phyloP scores from a whole-genome alignment of 148 eudicot genomes.

The Tetragonia tetragonoides region DNA sequence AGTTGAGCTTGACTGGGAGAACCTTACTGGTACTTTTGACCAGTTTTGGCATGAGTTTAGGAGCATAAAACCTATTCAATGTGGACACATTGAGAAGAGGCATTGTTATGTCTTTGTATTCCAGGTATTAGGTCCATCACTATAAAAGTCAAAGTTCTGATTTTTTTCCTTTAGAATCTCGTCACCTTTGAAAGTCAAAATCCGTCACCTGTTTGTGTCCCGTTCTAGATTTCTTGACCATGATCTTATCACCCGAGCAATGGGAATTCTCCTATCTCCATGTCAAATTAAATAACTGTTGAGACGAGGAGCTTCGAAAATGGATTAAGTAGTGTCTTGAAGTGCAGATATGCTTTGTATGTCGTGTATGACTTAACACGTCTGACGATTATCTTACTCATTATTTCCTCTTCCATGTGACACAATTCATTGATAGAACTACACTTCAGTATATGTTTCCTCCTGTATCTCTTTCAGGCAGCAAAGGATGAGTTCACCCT shows the following conservation, averaged over 20 bases:
- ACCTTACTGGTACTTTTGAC: neutral
- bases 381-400: neutral
- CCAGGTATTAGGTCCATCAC: neutral
- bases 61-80: neutral
- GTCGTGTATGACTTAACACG: neutral
- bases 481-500: slow-evolving; percentile 99
- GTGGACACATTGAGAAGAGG: neutral
- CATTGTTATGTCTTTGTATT: neutral
- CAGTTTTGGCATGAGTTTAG: neutral
- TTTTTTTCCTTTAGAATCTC: too few species aligned
- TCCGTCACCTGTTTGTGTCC: neutral
- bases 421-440: neutral
- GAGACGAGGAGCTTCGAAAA: neutral
- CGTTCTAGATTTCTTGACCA: neutral
- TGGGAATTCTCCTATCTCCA: neutral
- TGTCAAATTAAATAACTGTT: neutral
- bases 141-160: neutral
- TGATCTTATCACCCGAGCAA: neutral
- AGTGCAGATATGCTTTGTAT: neutral
- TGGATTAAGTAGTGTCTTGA: neutral
- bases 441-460: neutral
- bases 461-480: slow-evolving; percentile 42
- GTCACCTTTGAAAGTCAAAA: too few species aligned
- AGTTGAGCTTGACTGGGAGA: neutral
- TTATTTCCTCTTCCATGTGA: neutral